These are phyloP conservation scores for Balansia obtecta DNA, from an alignment of 2,329 filamentous ascomycete genomes.

Conservation along the genomic window DNA sequence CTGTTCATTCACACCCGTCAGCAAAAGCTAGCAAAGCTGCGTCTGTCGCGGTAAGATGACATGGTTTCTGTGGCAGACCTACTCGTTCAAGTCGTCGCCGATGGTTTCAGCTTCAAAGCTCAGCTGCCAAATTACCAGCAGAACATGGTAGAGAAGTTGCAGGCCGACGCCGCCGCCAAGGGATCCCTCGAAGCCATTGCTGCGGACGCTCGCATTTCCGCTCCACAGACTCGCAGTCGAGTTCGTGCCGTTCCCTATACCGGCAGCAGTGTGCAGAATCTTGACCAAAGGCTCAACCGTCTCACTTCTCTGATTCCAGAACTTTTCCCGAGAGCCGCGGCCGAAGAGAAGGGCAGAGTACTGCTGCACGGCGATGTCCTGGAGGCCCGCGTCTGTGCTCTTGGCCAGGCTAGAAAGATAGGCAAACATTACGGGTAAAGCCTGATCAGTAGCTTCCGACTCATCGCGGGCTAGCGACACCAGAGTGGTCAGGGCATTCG, in stretches of 20 bases:
- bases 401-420: slow-evolving; percentile 79
- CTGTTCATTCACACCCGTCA: slow-evolving; percentile 29
- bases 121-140: slow-evolving; percentile 91
- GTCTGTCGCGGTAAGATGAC: neutral
- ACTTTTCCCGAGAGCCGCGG: slow-evolving; percentile 60
- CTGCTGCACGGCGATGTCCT: slow-evolving; percentile 90
- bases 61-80: slow-evolving; percentile 22
- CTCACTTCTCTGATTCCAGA: slow-evolving; percentile 84
- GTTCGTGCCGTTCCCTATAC: slow-evolving; percentile 53
- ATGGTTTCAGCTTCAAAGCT: slow-evolving; percentile 77
- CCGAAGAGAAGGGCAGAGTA: slow-evolving; percentile 77
- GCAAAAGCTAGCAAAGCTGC: neutral
- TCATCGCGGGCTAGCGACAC: slow-evolving; percentile 56
- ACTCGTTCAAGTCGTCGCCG: slow-evolving; percentile 74
- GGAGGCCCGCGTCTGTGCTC: slow-evolving; percentile 75
- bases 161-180: slow-evolving; percentile 76
- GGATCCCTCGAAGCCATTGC: slow-evolving; percentile 48
- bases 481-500: slow-evolving; percentile 71
- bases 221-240: slow-evolving; percentile 51
- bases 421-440: slow-evolving; percentile 69
- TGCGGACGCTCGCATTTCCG: slow-evolving; percentile 37
- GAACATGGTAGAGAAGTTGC: slow-evolving; percentile 85
- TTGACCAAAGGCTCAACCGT: slow-evolving; percentile 72
- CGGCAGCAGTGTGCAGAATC: slow-evolving; percentile 68
- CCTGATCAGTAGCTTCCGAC: slow-evolving; percentile 55